These are phyloP conservation scores for Saccharomycopsis javanensis DNA, from an alignment of 805 yeast genomes.

Conservation along the genomic window DNA sequence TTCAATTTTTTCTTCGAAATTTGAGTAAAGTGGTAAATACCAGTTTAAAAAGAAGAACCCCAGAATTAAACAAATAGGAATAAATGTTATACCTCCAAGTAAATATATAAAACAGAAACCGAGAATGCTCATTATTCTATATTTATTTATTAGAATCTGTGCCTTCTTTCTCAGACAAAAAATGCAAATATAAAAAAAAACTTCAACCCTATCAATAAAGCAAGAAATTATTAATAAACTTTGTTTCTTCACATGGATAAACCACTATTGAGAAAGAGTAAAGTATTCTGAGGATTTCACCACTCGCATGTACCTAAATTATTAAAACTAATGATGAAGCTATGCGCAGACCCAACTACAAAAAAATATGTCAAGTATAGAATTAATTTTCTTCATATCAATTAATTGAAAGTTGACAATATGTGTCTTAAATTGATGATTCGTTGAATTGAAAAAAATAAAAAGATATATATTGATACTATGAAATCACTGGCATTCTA, in stretches of 20 bases:
- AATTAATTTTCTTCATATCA: neutral
- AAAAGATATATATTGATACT: neutral
- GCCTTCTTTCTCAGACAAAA: no score
- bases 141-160: neutral
- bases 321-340: neutral
- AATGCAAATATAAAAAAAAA: no score
- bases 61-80: constrained; percentile 44
- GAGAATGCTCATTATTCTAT: neutral
- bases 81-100: constrained; percentile 73
- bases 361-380: neutral
- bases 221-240: no score
- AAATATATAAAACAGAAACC: constrained; percentile 40
- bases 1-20: constrained; percentile 20
- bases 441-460: neutral
- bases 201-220: no score
- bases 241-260: no score
- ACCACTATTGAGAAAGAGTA: neutral
- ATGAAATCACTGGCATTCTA: neutral
- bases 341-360: neutral
- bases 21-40: constrained; percentile 26
- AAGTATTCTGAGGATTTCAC: neutral
- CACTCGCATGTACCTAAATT: neutral
- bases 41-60: constrained; percentile 32
- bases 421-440: neutral
- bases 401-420: neutral